Base-by-base conservation (phyloP, 805 yeast species). In the Kodamaea leandrae region DNA sequence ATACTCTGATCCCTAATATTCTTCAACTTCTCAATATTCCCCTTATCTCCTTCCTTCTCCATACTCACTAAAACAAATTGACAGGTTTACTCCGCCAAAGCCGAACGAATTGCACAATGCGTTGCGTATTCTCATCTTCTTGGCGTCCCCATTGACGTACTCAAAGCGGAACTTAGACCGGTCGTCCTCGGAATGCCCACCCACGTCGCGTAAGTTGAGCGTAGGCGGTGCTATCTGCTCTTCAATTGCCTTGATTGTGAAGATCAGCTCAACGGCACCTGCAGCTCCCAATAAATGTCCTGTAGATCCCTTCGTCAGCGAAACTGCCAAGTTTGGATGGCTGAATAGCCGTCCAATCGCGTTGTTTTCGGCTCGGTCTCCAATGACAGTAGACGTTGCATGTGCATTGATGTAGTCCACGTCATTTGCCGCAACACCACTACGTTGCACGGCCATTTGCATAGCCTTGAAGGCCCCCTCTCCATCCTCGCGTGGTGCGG, bases 201-300 rank as follows among this genome's bases (percentile, higher is more conserved):
- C 83, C 3, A 74, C 63, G 19, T 66, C 51, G 2, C 74, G 68
- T 43, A 89, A 72, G 56, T 93, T 93, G 43, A 86, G 61, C 0
- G 96, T 88, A 6, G 95, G 95, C 0, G 98, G 98, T 2, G 86
- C 51, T 1, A 66, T 54, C 6, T 74, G 71, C 3, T 78, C 58
- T 28, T 74, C 58, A 34, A 91, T 52, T 0, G 96, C 80, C 53
- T 82, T 55, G 2, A 88, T 64, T 0, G 96, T 80, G 59, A 87
- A 86, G 1, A 89, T 80, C 3, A 95, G 78, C 54, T 93, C 99
- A 3, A 93, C 87, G 0, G 96, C 81, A 4, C 99, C 99, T 0
- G 99, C 93, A 1, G 96, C 99, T 1, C 99, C 99, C 20, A 93
- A 66, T 15, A 91, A 68, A 63, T 93, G 99, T 0, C 99, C 99